Base-by-base conservation (phyloP, 1,284 basidiomycete genomes). In the Butyriboletus appendiculatus region DNA sequence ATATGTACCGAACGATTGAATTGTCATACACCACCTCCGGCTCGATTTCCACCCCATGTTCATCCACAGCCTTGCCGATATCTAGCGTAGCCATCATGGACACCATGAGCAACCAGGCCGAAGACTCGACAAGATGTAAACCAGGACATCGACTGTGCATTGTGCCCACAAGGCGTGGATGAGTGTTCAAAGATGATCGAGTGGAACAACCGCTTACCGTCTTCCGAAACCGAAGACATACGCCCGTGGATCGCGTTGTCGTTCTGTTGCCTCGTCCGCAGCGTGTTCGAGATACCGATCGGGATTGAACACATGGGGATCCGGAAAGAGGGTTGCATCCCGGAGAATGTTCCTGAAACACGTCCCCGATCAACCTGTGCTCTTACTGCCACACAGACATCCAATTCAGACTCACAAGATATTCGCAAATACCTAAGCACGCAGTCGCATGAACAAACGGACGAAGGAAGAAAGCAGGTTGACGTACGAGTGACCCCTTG, bases 221-320 rank as follows among this genome's bases (percentile, higher is more conserved):
- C 83, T 69, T 20, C 82, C 82, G 59, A 81, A 84, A 5, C 83
- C 83, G 64, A 82, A 84, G 1, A 77, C 73, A 56, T 76, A 80
- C 39, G 71, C 70, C 35, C 74, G 69, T 9, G 81, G 79, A 58
- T 82, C 76, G 45, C 71, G 67, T 33, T 64, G 73, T 52, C 68
- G 69, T 55, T 59, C 61, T 5, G 58, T 55, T 57, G 60, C 46
- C 12, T 73, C 73, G 8, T 72, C 70, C 26, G 70, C 67, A 12
- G 67, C 50, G 2, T 53, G 51, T 5, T 73, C 70, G 48, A 83
- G 55, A 58, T 74, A 82, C 4, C 82, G 72, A 28, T 81, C 79
- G 0, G 82, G 82, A 20, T 71, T 65, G 64, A 84, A 85, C 3
- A 56, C 46, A 24, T 77, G 62, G 1, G 83, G 70, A 41, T 81